A percentile compares a stretch with the other conserved stretches of the same genome.
phyloP scores from a whole-genome alignment of 2,329 filamentous ascomycete genomes.

The Penicillium sp. region DNA sequence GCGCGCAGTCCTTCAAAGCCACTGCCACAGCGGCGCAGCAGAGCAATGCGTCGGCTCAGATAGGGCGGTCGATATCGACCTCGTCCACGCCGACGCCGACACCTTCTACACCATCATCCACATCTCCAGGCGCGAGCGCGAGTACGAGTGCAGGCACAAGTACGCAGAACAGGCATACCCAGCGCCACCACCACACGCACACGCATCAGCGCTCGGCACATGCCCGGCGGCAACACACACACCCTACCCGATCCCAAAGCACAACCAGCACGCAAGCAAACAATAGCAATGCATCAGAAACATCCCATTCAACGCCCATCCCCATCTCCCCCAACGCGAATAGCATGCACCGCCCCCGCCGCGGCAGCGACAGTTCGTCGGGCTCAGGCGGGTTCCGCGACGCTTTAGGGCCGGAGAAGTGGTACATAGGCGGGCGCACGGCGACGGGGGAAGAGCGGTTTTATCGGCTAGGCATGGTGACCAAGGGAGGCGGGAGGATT shows the following conservation, averaged over 20 bases:
- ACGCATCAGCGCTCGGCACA: conserved; percentile 16
- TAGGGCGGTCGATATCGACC: not conserved
- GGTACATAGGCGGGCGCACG: conserved; percentile 49
- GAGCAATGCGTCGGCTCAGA: too few species aligned
- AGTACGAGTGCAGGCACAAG: too few species aligned
- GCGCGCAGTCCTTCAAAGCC: conserved; percentile 61
- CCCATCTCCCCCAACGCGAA: conserved; percentile 36
- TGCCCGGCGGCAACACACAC: conserved; percentile 7
- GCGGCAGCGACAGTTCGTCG: conserved; percentile 46
- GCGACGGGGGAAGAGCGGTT: conserved; percentile 47
- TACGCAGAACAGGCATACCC: conserved; percentile 16
- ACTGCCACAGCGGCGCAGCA: conserved; percentile 27
- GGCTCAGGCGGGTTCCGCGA: conserved; percentile 47
- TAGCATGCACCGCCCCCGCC: conserved; percentile 38
- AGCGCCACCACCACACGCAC: conserved; percentile 26
- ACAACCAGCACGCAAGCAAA: not conserved
- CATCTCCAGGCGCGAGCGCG: too few species aligned
- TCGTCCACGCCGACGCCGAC: conserved; percentile 14
- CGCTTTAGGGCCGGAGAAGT: conserved; percentile 46
- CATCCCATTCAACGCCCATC: conserved; percentile 28
- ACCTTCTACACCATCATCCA: conserved; percentile 8
- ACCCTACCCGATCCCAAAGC: conserved; percentile 13
- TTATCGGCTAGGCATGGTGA: conserved; percentile 47
- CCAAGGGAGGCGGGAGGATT: conserved; percentile 39
- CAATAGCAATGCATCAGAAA: conserved; percentile 6